These are phyloP conservation scores for Dimocarpus longan DNA, from an alignment of 345 rosid genomes.

Conservation along the genomic window DNA sequence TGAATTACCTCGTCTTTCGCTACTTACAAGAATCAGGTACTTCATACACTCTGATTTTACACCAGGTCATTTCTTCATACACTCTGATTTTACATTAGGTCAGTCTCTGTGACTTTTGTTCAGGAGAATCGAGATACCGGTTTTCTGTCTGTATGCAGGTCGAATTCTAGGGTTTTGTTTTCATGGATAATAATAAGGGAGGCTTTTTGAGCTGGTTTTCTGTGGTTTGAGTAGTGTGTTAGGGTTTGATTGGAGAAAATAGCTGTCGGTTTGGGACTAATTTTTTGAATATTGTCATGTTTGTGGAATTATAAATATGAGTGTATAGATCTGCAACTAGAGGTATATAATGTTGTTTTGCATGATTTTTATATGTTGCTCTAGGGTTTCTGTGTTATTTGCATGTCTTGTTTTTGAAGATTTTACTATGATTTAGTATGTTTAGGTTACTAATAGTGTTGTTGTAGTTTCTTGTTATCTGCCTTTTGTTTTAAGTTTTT, in stretches of 20 bases:
- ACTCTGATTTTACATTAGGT: not conserved
- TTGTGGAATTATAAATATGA: not conserved
- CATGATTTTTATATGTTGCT: not conserved
- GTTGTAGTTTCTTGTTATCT: not conserved
- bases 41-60: not conserved
- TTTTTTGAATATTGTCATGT: not conserved
- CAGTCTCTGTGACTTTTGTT: not conserved
- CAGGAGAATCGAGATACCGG: not conserved
- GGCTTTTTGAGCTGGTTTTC: not conserved
- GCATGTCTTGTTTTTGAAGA: not conserved
- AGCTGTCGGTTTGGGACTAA: not conserved
- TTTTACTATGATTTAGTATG: not conserved
- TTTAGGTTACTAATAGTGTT: not conserved
- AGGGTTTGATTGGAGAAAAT: conserved; percentile 24
- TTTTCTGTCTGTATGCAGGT: not conserved
- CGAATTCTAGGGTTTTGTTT: not conserved
- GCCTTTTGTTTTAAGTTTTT: not conserved
- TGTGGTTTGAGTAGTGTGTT: not conserved
- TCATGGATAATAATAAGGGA: not conserved
- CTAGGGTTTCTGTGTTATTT: not conserved
- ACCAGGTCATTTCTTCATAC: not conserved
- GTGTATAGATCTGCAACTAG: conserved; percentile 20
- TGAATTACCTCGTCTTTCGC: conserved; percentile 91
- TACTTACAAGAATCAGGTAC: conserved; percentile 94
- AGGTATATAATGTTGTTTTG: not conserved